Evolutionary conservation across 805 yeast species (phyloP).

Genomic region (Cyberlindnera mrakii): DNA sequence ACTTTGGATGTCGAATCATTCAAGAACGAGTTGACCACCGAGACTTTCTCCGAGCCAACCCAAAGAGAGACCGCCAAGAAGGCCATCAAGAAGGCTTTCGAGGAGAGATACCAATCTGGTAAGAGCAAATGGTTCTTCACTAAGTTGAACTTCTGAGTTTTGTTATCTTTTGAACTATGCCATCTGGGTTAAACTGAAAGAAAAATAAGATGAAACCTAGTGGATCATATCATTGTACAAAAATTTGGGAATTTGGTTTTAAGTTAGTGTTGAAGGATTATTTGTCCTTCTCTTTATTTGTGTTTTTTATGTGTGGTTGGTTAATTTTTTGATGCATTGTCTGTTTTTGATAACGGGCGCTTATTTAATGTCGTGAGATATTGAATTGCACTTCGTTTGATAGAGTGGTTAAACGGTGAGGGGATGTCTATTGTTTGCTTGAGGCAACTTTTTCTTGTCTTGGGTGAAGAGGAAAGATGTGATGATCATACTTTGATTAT

Average conservation of each 20-base stretch:
- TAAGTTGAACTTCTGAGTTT: slow-evolving; percentile 76
- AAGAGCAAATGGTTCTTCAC: slow-evolving; percentile 99
- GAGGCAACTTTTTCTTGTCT: neutral
- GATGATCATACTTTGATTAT: slow-evolving; percentile 1
- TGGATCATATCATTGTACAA: neutral
- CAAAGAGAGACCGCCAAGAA: slow-evolving; percentile 98
- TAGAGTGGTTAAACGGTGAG: neutral
- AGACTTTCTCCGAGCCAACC: slow-evolving; percentile 93
- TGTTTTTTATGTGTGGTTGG: slow-evolving; percentile 7
- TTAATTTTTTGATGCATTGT: slow-evolving; percentile 9
- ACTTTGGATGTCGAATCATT: slow-evolving; percentile 91
- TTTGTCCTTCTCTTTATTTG: slow-evolving; percentile 1
- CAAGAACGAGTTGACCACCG: slow-evolving; percentile 86
- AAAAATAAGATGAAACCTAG: neutral
- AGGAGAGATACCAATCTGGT: slow-evolving; percentile 99
- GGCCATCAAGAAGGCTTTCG: slow-evolving; percentile 96
- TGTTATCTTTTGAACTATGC: neutral
- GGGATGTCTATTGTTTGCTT: neutral
- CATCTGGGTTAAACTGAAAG: no score
- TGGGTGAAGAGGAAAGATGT: neutral
- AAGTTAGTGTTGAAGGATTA: slow-evolving; percentile 3
- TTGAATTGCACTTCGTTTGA: no score
- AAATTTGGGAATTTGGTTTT: slow-evolving; percentile 4
- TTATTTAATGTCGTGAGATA: neutral
- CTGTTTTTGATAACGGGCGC: neutral